A percentile compares a stretch with the other conserved stretches of the same genome.
These are phyloP conservation scores for Melaleuca quinquenervia DNA, from an alignment of 345 rosid species.

Conservation along the genomic window DNA sequence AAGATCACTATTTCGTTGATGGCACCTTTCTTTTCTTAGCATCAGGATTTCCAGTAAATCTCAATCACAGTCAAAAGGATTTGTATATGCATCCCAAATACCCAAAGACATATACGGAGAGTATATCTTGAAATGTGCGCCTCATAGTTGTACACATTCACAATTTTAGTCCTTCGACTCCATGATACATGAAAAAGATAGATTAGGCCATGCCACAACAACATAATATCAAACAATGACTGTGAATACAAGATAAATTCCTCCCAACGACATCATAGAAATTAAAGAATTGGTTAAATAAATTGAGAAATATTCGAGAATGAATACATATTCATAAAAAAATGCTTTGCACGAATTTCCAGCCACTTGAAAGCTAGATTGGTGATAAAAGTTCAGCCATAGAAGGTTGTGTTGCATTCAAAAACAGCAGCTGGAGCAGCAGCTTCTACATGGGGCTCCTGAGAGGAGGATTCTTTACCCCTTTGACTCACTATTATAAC, in stretches of 20 bases:
- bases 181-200: background rate
- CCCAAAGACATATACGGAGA: no score
- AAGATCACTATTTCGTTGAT: background rate
- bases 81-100: background rate
- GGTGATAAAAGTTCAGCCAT: background rate
- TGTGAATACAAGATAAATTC: background rate
- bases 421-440: conserved; percentile 11
- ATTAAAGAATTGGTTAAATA: background rate
- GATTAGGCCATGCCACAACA: background rate
- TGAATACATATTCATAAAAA: background rate
- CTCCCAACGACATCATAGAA: background rate
- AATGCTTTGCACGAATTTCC: background rate
- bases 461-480: conserved; percentile 14
- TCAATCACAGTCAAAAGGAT: background rate
- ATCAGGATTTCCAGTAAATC: no score
- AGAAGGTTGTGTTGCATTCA: conserved; percentile 10
- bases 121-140: no score
- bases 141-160: no score
- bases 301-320: background rate
- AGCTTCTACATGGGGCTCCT: conserved; percentile 9
- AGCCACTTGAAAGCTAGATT: background rate
- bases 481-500: conserved; percentile 21
- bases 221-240: background rate
- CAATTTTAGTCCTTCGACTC: no score
- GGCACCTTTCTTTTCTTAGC: background rate